Evolutionary conservation across 257 asterid species (phyloP).

Genomic region (Nyctanthes arbortristis): DNA sequence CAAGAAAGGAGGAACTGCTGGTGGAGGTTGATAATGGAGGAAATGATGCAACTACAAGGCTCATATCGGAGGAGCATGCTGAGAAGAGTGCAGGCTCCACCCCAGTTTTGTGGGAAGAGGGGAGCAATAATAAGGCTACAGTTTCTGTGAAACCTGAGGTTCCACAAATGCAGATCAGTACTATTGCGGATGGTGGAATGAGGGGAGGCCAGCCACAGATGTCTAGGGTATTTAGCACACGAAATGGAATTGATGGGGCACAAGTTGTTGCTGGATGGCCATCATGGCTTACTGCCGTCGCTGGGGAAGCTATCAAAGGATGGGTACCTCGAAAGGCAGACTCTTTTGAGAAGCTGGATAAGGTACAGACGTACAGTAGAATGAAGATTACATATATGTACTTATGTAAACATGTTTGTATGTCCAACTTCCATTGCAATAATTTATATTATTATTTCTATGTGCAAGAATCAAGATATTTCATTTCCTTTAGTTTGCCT

Average conservation of each 20-base stretch:
- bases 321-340: conserved; percentile 90
- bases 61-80: conserved; percentile 52
- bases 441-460: not conserved
- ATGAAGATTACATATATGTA: conserved; percentile 3
- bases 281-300: conserved; percentile 76
- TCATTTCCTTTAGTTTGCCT: not conserved
- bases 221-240: conserved; percentile 52
- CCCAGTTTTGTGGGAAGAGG: conserved; percentile 52
- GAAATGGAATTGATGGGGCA: conserved; percentile 74
- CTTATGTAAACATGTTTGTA: not conserved
- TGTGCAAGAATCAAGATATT: not conserved
- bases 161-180: conserved; percentile 32
- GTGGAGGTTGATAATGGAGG: conserved; percentile 63
- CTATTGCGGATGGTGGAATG: conserved; percentile 24
- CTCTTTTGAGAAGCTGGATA: conserved; percentile 87
- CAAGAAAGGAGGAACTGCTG: conserved; percentile 48
- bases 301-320: conserved; percentile 95
- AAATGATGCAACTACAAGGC: conserved; percentile 59
- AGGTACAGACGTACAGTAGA: conserved; percentile 64
- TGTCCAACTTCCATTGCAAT: not conserved
- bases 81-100: conserved; percentile 69
- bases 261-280: conserved; percentile 95
- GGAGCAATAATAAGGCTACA: conserved; percentile 40
- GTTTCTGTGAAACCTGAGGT: conserved; percentile 42
- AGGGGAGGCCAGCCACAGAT: conserved; percentile 54